phyloP scores from a whole-genome alignment of 2,329 filamentous ascomycete genomes.

The Botrytis tulipae region DNA sequence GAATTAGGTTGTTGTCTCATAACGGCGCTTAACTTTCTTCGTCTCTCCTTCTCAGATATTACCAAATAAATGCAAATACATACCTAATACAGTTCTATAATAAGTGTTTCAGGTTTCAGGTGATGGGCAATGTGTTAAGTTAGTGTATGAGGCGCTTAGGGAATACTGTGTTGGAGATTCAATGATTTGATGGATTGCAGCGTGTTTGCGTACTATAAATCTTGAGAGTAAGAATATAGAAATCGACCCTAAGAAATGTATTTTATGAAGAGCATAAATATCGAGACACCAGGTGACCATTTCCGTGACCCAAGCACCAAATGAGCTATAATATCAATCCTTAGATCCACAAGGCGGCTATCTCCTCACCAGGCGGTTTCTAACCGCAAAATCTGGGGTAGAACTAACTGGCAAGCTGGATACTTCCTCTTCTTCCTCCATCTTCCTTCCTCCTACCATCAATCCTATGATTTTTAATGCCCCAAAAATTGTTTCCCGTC shows the following conservation, averaged over 20 bases:
- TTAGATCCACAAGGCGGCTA: not conserved
- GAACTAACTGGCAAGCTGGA: not conserved
- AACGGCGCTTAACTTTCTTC: not conserved
- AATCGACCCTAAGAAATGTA: fast-evolving
- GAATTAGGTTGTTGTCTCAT: not conserved
- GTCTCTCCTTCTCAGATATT: not conserved
- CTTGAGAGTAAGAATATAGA: not conserved
- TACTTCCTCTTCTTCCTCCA: not conserved
- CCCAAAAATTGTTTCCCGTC: not conserved
- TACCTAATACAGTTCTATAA: not conserved
- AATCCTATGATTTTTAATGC: not conserved
- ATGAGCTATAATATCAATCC: not conserved
- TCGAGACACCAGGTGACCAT: not conserved
- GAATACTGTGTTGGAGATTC: not conserved
- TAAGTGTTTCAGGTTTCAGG: not conserved
- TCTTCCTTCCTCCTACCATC: not conserved
- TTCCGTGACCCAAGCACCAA: not conserved
- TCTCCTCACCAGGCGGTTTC: not conserved
- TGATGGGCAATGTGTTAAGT: not conserved
- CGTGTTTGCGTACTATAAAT: not conserved
- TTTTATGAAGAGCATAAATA: not conserved
- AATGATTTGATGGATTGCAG: not conserved
- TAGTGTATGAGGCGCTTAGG: not conserved
- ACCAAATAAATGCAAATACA: not conserved
- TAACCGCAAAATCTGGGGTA: not conserved